A percentile compares a stretch with the other conserved stretches of the same genome.
These are phyloP conservation scores for Pisolithus orientalis DNA, from an alignment of 768 basidiomycete genomes.

Conservation along the genomic window DNA sequence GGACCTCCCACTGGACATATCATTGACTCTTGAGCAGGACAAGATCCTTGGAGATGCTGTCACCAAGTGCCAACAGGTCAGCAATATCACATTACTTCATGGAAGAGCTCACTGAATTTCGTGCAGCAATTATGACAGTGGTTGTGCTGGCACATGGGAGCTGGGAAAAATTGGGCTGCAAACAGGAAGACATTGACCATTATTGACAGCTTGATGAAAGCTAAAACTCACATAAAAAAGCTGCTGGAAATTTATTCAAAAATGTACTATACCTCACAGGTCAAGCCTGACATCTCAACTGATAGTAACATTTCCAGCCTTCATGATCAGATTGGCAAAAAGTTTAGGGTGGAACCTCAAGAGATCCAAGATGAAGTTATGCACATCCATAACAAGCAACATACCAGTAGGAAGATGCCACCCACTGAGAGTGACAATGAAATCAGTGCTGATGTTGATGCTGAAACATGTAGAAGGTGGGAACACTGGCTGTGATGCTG, in stretches of 20 bases:
- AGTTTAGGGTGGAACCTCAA: not conserved
- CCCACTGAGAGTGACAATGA: not conserved
- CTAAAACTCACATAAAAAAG: not conserved
- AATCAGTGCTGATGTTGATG: too few species aligned
- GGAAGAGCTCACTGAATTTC: too few species aligned
- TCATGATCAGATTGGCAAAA: not conserved
- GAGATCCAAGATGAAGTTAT: not conserved
- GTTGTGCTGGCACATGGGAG: not conserved
- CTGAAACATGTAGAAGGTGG: not conserved
- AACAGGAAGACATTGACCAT: not conserved
- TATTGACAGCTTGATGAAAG: not conserved
- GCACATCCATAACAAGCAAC: not conserved
- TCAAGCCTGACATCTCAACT: not conserved
- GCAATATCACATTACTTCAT: not conserved
- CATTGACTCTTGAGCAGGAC: not conserved
- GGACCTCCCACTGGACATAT: not conserved
- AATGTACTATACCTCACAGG: not conserved
- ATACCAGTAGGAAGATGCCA: not conserved
- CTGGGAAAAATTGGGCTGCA: not conserved
- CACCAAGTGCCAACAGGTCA: not conserved
- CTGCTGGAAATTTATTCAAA: not conserved
- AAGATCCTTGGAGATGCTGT: not conserved
- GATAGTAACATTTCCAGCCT: not conserved
- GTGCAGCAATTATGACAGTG: not conserved
- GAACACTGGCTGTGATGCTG: too few species aligned